Percentiles rank a stretch among this genome's conserved stretches.
phyloP scores from a whole-genome alignment of 2,329 filamentous ascomycete species.

The Simplicillium sp. region DNA sequence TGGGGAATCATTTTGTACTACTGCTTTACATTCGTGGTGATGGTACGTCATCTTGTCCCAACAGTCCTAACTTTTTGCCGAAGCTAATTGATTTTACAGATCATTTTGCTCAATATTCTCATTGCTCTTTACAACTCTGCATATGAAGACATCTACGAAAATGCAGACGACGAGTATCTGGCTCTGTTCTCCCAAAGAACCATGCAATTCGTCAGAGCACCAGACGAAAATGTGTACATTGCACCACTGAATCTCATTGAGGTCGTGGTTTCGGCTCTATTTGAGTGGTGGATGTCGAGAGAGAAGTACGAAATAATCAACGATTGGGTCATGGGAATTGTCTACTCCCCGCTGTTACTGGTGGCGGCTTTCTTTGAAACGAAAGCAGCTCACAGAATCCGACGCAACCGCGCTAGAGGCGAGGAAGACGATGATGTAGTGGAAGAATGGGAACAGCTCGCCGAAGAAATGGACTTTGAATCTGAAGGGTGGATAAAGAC shows the following conservation, averaged over 20 bases:
- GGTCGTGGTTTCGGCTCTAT: slow-evolving; percentile 65
- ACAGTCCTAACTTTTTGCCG: slow-evolving; percentile 1
- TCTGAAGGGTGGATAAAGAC: slow-evolving; percentile 76
- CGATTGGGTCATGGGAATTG: slow-evolving; percentile 73
- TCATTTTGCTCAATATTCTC: slow-evolving; percentile 83
- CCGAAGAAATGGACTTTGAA: slow-evolving; percentile 66
- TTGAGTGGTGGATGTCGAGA: slow-evolving; percentile 93
- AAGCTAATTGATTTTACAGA: slow-evolving; percentile 19
- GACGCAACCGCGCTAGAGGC: slow-evolving; percentile 64
- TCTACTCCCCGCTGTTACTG: slow-evolving; percentile 79
- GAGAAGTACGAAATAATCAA: slow-evolving; percentile 70
- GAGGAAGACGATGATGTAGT: slow-evolving; percentile 83
- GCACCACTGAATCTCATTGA: slow-evolving; percentile 92
- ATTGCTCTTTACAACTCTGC: slow-evolving; percentile 96
- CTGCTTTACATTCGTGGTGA: slow-evolving; percentile 93
- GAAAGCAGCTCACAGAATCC: slow-evolving; percentile 55
- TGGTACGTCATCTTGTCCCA: slow-evolving; percentile 46
- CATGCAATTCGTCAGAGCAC: slow-evolving; percentile 91
- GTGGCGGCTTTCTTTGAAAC: slow-evolving; percentile 67
- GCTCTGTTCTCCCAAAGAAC: slow-evolving; percentile 90
- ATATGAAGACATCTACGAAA: slow-evolving; percentile 88
- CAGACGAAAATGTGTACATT: slow-evolving; percentile 97
- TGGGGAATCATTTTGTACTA: slow-evolving; percentile 97
- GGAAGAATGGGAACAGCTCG: slow-evolving; percentile 89
- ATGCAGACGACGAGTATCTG: slow-evolving; percentile 92